Evolutionary conservation across 257 asterid species (phyloP), one percentile per base, ranked within the genome.

Genomic region (Echites panduratus): DNA sequence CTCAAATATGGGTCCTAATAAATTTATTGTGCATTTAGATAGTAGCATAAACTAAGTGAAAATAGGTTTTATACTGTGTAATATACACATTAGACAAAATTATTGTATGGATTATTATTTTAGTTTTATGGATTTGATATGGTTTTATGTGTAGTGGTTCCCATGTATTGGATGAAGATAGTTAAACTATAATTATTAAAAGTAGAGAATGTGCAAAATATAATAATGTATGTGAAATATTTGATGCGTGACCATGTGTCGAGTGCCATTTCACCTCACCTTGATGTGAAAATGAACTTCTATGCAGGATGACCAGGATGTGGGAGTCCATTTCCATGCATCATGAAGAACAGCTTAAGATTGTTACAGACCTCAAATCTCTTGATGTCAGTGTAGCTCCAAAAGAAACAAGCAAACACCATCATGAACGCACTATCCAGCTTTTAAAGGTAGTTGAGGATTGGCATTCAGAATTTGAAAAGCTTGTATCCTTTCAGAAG

Each of bases 261-360:
- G 19, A 14, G 13, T 19, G 24, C 38, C 38, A 32, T 32, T 32
- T 44, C n/a, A 26, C 38, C 16, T 53, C 4, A 53, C 65, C 45
- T 16, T 66, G 35, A 52, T 41, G 35, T 40, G 47, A 22, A 17
- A 67, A 12, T 47, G 8, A n/a, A 40, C 22, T 52, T 75, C 1
- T 79, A 71, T 77, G 82, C 82, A 95, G 98, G 94, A 92, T 95
- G 98, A 66, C 85, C n/a, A 86, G 78, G 77, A 95, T 92, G 98
- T 95, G 97, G 98, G 90, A 84, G 75, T 86, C 95, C 43, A 85
- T 92, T 92, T 86, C 86, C 80, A 47, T 61, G 52, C 96, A 86
- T 78, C 97, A 90, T 20, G 85, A 86, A 35, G 80, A 80, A 80
- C 99, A 95, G 85, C 84, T 88, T 44, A 75, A 73, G 73, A 79